These are phyloP conservation scores for Sutorius eximius DNA, from an alignment of 1,284 basidiomycete genomes.

Conservation along the genomic window DNA sequence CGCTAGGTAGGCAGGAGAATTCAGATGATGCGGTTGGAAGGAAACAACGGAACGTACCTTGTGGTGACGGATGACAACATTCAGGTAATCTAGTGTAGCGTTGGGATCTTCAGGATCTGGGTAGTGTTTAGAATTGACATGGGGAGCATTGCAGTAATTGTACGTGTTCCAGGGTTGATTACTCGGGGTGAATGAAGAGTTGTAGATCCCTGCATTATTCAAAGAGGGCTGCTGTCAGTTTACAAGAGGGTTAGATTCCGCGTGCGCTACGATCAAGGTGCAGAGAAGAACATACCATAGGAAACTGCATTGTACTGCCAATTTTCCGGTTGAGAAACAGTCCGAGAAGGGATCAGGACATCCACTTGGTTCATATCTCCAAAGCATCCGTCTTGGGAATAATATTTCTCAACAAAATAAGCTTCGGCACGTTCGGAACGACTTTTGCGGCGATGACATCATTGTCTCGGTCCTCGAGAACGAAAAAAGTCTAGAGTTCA, in stretches of 20 bases:
- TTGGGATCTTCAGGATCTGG: conserved; percentile 24
- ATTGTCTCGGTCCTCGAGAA: background rate
- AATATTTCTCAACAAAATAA: background rate
- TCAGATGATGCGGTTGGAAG: background rate
- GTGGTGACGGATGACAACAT: conserved; percentile 48
- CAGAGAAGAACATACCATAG: conserved; percentile 11
- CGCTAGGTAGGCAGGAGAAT: conserved; percentile 15
- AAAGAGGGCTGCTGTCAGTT: conserved; percentile 8
- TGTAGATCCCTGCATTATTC: conserved; percentile 35
- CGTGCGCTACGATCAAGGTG: background rate
- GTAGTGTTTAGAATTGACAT: conserved; percentile 45
- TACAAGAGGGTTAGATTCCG: background rate
- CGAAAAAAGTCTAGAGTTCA: background rate
- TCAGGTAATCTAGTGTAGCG: conserved; percentile 41
- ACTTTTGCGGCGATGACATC: too few relatives aligned
- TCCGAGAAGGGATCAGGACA: background rate
- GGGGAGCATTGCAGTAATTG: conserved; percentile 56
- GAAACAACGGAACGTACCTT: conserved; percentile 34
- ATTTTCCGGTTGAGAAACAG: background rate
- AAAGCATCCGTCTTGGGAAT: background rate
- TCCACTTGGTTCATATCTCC: background rate
- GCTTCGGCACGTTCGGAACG: background rate
- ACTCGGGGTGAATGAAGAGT: conserved; percentile 42
- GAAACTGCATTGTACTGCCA: conserved; percentile 2
- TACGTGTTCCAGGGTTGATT: conserved; percentile 50